phyloP scores from a whole-genome alignment of 2,329 filamentous ascomycete species.

The Exserohilum rostratum region DNA sequence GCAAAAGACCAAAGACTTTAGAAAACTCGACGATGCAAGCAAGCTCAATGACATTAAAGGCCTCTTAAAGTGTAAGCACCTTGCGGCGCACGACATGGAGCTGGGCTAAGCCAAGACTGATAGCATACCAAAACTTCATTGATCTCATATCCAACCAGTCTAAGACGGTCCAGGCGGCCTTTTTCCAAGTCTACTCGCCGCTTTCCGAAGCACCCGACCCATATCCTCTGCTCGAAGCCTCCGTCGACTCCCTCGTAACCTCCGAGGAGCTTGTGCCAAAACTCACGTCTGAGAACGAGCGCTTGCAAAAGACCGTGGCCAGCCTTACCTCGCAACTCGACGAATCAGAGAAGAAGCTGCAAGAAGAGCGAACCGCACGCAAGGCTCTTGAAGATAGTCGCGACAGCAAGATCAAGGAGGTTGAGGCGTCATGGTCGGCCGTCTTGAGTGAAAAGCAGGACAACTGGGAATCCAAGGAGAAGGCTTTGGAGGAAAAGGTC shows the following conservation, averaged over 20 bases:
- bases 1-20: constrained; percentile 98
- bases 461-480: constrained; percentile 96
- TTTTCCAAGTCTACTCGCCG: constrained; percentile 89
- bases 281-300: constrained; percentile 84
- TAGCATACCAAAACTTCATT: constrained; percentile 96
- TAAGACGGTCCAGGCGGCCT: constrained; percentile 90
- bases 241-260: constrained; percentile 89
- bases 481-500: constrained; percentile 86
- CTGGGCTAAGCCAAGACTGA: constrained; percentile 27
- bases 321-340: constrained; percentile 82
- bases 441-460: constrained; percentile 92
- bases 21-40: constrained; percentile 85
- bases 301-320: constrained; percentile 78
- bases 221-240: constrained; percentile 93
- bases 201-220: constrained; percentile 95
- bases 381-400: constrained; percentile 78
- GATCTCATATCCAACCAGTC: constrained; percentile 95
- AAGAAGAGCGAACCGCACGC: constrained; percentile 74
- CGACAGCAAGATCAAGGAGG: constrained; percentile 82
- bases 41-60: constrained; percentile 90
- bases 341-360: constrained; percentile 78
- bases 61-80: constrained; percentile 74
- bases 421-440: constrained; percentile 87
- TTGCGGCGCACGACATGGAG: background rate
- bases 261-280: constrained; percentile 92